Percentiles rank a stretch among this genome's conserved stretches.
Conservation (phyloP, 192 early-diverging fungal genomes). For the Umbelopsis sp. region DNA sequence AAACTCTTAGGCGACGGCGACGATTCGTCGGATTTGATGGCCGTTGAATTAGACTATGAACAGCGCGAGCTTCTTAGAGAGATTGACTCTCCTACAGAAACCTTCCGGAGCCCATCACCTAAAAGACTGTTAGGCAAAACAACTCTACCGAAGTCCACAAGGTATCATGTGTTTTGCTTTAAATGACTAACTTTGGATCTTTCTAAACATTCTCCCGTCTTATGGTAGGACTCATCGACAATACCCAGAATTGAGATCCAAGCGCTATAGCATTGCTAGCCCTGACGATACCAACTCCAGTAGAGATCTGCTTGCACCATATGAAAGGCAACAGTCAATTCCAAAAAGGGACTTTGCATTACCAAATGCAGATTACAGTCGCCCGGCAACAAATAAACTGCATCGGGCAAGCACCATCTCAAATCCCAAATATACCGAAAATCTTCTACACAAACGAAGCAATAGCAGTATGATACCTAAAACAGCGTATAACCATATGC, state of each 20-base stretch:
- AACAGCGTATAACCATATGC: background rate
- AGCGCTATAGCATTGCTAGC: slow-evolving; percentile 10
- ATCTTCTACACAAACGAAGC: slow-evolving; percentile 15
- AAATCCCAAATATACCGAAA: slow-evolving; percentile 2
- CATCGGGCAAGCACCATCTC: slow-evolving; percentile 16
- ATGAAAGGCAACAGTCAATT: background rate
- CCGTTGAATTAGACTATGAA: slow-evolving; percentile 17
- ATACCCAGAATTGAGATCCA: background rate
- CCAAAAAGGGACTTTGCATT: background rate
- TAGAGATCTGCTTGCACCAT: background rate
- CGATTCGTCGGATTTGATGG: slow-evolving; percentile 20
- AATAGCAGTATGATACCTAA: slow-evolving; percentile 4
- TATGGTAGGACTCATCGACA: background rate
- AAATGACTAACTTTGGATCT: no score
- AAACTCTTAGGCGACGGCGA: slow-evolving; percentile 2
- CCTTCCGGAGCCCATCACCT: slow-evolving; percentile 1
- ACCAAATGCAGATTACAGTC: background rate
- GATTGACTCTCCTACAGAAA: background rate
- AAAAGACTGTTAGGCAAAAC: background rate
- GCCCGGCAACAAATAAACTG: slow-evolving; percentile 2
- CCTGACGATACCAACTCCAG: background rate
- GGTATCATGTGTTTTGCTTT: background rate
- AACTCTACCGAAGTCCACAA: background rate
- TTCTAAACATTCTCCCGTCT: background rate
- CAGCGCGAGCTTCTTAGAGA: background rate